Evolutionary conservation across 2,329 filamentous ascomycete genomes (phyloP), one percentile per base, ranked within the genome.

Genomic region (Pestalotiopsis sp.): DNA sequence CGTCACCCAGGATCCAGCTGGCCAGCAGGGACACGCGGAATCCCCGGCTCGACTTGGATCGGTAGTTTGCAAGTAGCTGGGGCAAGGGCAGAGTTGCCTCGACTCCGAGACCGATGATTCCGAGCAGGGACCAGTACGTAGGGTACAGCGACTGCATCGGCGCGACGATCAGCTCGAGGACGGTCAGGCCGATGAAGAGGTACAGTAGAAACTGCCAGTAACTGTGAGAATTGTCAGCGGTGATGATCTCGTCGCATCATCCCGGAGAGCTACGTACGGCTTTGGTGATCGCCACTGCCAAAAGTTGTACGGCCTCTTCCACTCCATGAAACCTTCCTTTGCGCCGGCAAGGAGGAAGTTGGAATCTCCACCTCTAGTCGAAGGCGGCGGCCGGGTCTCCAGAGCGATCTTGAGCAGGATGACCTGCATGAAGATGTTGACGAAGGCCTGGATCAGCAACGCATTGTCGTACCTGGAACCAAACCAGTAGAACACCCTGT

Each of bases 41-140:
- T 5, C 93, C 93, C 78, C 90, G 91, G 83, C 91, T 94, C 2
- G 92, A 93, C 69, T 87, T 85, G 4, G 88, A 86, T 41, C 87
- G 86, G 71, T 87, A 84, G 77, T 96, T 96, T 58, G 92, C 83
- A 63, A 93, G 76, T 38, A 96, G 90, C 80, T 97, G 93, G 1
- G 93, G 93, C 12, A 96, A 84, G 3, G 93, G 93, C 31, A 97
- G 87, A n/a, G 89, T 92, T 7, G 93, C 93, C 80, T 97, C 93
- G 68, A 95, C 88, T 3, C 90, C 87, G 14, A 96, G 87, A 3
- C 93, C 93, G n/a, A 94, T 78, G 78, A 90, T 91, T 69, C 93
- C 93, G 68, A 94, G 88, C 12, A 91, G 72, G 5, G 84, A 81
- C 1, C 92, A 91, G 80, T 95, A 96, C 14, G 84, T 77, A 7